phyloP scores from a whole-genome alignment of 108 stramenopile species.

The Epithemia pelagica region DNA sequence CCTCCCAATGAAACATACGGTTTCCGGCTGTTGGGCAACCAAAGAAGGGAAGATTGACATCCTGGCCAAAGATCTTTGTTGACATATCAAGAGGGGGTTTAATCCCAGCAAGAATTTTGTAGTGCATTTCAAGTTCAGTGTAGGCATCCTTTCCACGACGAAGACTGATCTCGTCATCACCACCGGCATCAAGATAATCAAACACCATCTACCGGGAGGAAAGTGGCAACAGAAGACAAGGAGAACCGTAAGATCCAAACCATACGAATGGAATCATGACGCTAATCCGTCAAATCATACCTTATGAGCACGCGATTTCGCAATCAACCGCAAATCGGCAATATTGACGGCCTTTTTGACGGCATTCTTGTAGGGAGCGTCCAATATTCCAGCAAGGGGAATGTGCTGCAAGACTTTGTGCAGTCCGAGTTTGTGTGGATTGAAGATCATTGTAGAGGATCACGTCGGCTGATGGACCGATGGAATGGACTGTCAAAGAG shows the following conservation, averaged over 20 bases:
- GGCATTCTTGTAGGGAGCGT: conserved; percentile 73
- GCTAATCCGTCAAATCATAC: conserved; percentile 41
- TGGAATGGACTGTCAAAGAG: background rate
- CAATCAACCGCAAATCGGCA: conserved; percentile 82
- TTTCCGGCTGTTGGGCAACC: conserved; percentile 89
- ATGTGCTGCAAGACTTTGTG: conserved; percentile 87
- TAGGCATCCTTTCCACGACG: conserved; percentile 89
- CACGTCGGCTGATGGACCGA: background rate
- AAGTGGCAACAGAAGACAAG: background rate
- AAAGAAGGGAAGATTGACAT: conserved; percentile 84
- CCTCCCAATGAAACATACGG: conserved; percentile 92
- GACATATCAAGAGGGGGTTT: conserved; percentile 82
- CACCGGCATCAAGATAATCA: conserved; percentile 88
- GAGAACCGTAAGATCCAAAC: background rate
- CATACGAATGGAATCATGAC: background rate
- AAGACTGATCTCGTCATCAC: conserved; percentile 86
- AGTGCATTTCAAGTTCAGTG: conserved; percentile 87
- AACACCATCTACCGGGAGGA: conserved; percentile 77
- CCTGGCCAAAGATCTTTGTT: conserved; percentile 79
- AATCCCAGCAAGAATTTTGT: conserved; percentile 81
- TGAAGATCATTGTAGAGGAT: conserved; percentile 34
- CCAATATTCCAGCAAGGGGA: conserved; percentile 79
- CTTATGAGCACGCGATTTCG: conserved; percentile 86
- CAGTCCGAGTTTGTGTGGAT: conserved; percentile 83
- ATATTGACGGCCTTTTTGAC: conserved; percentile 84